These are phyloP conservation scores for Ajuga reptans DNA, from an alignment of 305 asterid species.

Conservation along the genomic window DNA sequence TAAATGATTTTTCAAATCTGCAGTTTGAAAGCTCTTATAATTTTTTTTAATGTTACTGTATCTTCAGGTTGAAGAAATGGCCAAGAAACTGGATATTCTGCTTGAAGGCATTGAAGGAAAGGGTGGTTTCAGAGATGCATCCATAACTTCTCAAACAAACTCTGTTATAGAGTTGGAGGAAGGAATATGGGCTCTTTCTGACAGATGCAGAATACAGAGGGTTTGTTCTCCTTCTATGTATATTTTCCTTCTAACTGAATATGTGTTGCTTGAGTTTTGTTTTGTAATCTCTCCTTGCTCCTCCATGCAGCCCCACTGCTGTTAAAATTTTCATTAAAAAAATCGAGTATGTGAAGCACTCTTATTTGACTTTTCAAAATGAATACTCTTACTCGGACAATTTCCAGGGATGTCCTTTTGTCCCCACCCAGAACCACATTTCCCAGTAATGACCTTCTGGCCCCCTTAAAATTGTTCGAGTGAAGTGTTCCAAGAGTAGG, in stretches of 20 bases:
- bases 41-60: slow-evolving; percentile 15
- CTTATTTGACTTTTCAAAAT: background rate
- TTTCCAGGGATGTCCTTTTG: background rate
- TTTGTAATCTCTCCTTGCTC: slow-evolving; percentile 5
- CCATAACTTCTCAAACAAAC: slow-evolving; percentile 48
- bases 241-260: slow-evolving; percentile 3
- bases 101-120: slow-evolving; percentile 66
- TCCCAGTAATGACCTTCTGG: too few species aligned
- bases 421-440: background rate
- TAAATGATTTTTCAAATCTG: slow-evolving; percentile 11
- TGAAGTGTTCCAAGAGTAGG: background rate
- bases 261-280: slow-evolving; percentile 21
- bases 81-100: slow-evolving; percentile 58
- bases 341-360: too few species aligned
- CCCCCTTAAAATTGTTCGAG: too few species aligned
- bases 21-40: slow-evolving; percentile 10
- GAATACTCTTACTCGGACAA: background rate
- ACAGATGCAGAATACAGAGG: slow-evolving; percentile 63
- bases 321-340: too few species aligned
- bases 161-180: slow-evolving; percentile 60
- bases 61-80: slow-evolving; percentile 82
- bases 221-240: slow-evolving; percentile 35
- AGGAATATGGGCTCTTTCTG: slow-evolving; percentile 54
- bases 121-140: slow-evolving; percentile 79
- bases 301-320: background rate